A percentile compares a stretch with the other conserved stretches of the same genome.
These are phyloP conservation scores for Apiospora malaysiana DNA, from an alignment of 2,329 filamentous ascomycete species.

Conservation along the genomic window DNA sequence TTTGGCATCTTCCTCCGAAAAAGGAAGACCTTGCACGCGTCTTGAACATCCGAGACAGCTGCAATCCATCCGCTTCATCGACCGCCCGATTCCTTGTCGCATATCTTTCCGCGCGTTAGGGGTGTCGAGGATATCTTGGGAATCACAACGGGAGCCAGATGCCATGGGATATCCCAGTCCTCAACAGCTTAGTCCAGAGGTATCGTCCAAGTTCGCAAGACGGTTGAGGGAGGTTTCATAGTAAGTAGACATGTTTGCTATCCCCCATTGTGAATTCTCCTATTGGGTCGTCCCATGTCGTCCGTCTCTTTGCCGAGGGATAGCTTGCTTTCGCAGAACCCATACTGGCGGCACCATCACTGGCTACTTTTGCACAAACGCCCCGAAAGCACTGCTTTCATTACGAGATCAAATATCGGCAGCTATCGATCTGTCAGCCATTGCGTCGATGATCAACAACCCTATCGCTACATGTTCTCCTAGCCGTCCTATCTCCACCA, in stretches of 20 bases:
- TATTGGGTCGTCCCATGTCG: background rate
- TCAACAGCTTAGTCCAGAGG: slow-evolving; percentile 15
- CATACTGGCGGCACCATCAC: background rate
- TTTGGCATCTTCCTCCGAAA: background rate
- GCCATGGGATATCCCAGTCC: slow-evolving; percentile 18
- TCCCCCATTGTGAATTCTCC: background rate
- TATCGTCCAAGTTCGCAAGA: slow-evolving; percentile 8
- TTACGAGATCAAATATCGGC: background rate
- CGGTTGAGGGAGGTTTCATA: background rate
- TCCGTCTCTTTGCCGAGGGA: background rate
- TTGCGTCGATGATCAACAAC: background rate
- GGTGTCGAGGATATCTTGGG: slow-evolving; percentile 6
- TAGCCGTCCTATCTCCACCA: background rate
- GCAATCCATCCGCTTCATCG: background rate
- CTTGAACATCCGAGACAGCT: background rate
- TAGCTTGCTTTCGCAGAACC: background rate
- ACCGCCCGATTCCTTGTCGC: background rate
- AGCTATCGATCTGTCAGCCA: background rate
- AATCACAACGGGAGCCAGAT: slow-evolving; percentile 3
- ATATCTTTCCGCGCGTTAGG: slow-evolving; percentile 8
- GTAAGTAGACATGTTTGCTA: slow-evolving; percentile 1
- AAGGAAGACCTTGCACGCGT: background rate
- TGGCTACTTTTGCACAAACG: background rate
- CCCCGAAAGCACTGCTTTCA: background rate
- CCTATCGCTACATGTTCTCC: no score